A percentile compares a stretch with the other conserved stretches of the same genome.
These are phyloP conservation scores for Yamadazyma kitorensis DNA, from an alignment of 805 yeast genomes.

Conservation along the genomic window DNA sequence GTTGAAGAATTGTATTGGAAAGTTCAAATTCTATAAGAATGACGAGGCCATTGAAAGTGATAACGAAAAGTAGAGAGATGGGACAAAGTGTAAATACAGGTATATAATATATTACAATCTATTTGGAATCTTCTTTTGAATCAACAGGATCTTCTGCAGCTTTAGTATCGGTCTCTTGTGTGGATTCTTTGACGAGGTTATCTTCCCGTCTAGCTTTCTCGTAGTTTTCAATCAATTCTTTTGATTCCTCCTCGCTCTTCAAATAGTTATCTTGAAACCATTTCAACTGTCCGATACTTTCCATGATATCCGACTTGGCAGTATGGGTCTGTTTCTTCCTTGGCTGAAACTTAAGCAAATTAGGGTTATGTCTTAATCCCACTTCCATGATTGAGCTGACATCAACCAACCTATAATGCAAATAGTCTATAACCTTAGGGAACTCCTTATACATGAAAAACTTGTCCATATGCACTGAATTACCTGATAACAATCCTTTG, in stretches of 20 bases:
- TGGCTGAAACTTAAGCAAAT: constrained; percentile 54
- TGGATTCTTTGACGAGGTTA: background rate
- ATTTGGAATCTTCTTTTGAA: too few relatives aligned
- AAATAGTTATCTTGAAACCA: constrained; percentile 75
- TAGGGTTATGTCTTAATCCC: constrained; percentile 72
- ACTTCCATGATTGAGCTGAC: constrained; percentile 86
- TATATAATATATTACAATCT: too few relatives aligned
- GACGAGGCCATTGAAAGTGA: constrained; percentile 31
- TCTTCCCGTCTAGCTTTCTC: too few relatives aligned
- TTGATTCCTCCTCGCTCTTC: constrained; percentile 19
- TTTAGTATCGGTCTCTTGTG: too few relatives aligned
- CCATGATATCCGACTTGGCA: constrained; percentile 83
- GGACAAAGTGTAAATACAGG: too few relatives aligned
- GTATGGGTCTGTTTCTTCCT: constrained; percentile 73
- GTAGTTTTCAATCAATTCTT: constrained; percentile 2
- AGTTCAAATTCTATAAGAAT: constrained; percentile 12
- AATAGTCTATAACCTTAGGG: constrained; percentile 63
- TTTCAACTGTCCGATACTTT: constrained; percentile 77
- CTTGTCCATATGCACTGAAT: constrained; percentile 88
- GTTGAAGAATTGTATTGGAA: constrained; percentile 21
- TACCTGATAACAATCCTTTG: constrained; percentile 82
- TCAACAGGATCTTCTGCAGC: background rate
- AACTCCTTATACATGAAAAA: constrained; percentile 80
- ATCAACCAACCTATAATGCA: constrained; percentile 79
- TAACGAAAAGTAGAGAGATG: constrained; percentile 17